Evolutionary conservation across 257 asterid genomes (phyloP).

Genomic region (Solanum medicagineum): DNA sequence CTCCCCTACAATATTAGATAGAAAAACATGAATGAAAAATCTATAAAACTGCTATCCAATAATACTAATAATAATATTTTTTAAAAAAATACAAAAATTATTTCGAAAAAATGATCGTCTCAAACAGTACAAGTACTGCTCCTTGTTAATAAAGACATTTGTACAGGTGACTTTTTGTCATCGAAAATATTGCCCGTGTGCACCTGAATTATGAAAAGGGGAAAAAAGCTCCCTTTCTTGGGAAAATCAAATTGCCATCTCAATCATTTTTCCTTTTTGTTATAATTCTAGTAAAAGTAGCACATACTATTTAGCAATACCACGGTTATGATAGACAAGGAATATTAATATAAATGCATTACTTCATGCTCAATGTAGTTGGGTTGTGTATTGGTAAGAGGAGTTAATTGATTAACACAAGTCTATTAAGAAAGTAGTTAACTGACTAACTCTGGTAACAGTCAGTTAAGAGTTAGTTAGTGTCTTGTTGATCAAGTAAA

Average conservation of each 20-base stretch:
- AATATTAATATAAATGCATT: too few species aligned
- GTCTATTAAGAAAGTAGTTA: too few species aligned
- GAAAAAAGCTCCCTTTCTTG: not conserved
- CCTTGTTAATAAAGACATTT: not conserved
- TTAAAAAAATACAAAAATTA: too few species aligned
- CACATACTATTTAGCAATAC: not conserved
- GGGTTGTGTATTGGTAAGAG: too few species aligned
- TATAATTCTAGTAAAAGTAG: not conserved
- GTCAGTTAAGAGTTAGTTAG: too few species aligned
- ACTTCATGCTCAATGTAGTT: too few species aligned
- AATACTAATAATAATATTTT: too few species aligned
- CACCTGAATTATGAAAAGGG: not conserved
- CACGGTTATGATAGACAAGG: not conserved
- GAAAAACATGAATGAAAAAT: not conserved
- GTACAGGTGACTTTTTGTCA: not conserved
- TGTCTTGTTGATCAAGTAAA: too few species aligned
- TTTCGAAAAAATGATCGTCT: too few species aligned
- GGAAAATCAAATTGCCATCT: not conserved
- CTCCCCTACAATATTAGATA: not conserved
- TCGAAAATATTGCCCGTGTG: not conserved
- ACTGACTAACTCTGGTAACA: too few species aligned
- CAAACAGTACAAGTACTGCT: not conserved
- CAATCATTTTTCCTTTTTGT: too few species aligned
- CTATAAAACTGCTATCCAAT: not conserved
- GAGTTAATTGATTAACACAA: too few species aligned